Base-by-base conservation (phyloP, 2,329 filamentous ascomycete genomes). In the Byssoonygena ceratinophila region DNA sequence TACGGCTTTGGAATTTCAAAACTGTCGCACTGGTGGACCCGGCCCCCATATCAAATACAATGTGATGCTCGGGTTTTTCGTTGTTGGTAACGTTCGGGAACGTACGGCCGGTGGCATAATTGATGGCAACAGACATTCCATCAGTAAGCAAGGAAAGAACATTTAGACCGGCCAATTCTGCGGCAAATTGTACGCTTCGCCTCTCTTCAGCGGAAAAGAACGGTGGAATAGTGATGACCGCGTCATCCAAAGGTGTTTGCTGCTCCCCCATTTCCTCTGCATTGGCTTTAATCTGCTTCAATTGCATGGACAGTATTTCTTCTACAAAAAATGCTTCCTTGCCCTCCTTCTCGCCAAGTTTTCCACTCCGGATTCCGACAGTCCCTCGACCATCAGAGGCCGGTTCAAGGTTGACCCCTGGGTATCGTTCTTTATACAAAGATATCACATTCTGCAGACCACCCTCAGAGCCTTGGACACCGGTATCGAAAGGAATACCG, bases 11-110 rank as follows among this genome's bases (percentile, higher is more conserved):
- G 72, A 98, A 95, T 62, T 83, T 85, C 66, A 98, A 72, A 49
- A 98, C 75, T 5, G 89, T 92, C 3, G 91, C 91, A 61, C 88
- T 94, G 29, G 91, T 86, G 43, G 88, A 96, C 3, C 92, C 92
- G 59, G 92, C 90, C 59, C 92, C 92, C 90, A 98, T 97, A 66
- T 98, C 92, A 64, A 92, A 98, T 27, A 98, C 81, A 67, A 98
- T 73, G 71, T 98, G 88, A 61, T 90, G 81, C 70, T 98, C 92
- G 0, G 92, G 84, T 73, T 89, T 89, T 58, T 80, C 84, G 51
- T 87, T 88, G 51, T 92, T 83, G 52, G 81, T 85, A 55, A 92
- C 76, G 61, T 81, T 88, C 34, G 90, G 88, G 69, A 97, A 98
- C 14, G 85, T 88, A 62, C 92, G 82, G 63, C 81, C 85, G 25